These are phyloP conservation scores for Mycogone perniciosa DNA, from an alignment of 2,329 filamentous ascomycete species.

Conservation along the genomic window DNA sequence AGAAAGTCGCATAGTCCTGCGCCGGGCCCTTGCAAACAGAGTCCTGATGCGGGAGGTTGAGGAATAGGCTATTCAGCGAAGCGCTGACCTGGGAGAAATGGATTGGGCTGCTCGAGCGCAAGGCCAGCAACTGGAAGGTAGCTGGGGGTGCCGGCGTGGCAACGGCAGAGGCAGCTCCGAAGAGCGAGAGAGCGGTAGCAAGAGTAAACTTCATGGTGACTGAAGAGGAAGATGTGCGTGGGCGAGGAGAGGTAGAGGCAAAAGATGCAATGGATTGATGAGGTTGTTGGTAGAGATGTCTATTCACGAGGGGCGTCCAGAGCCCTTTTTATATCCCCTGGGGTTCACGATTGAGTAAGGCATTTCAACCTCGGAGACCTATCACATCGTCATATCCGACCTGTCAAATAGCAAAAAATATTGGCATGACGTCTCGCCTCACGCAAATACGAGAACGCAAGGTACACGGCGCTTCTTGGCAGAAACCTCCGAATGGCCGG, in stretches of 20 bases:
- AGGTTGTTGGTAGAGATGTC: neutral
- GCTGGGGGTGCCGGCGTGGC: neutral
- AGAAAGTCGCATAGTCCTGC: slow-evolving; percentile 44
- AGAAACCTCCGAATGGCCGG: too few species aligned
- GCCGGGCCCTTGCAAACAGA: slow-evolving; percentile 41
- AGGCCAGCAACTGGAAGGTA: slow-evolving; percentile 28
- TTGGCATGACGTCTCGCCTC: too few species aligned
- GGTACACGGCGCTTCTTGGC: too few species aligned
- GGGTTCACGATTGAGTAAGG: neutral
- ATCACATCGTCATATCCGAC: neutral
- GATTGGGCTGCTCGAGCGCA: slow-evolving; percentile 43
- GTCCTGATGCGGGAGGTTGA: slow-evolving; percentile 38
- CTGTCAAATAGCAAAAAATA: neutral
- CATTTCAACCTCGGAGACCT: neutral
- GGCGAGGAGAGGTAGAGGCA: neutral
- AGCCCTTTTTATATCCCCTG: neutral
- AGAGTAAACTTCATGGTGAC: slow-evolving; percentile 6
- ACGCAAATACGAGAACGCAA: too few species aligned
- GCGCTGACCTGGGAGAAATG: slow-evolving; percentile 44
- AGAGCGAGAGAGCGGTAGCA: slow-evolving; percentile 1
- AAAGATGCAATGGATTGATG: neutral
- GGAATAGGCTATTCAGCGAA: slow-evolving; percentile 34
- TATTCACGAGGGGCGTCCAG: neutral
- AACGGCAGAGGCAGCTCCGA: neutral
- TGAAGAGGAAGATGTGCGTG: neutral